A percentile compares a stretch with the other conserved stretches of the same genome.
These are phyloP conservation scores for Pichia manshurica DNA, from an alignment of 805 yeast species.

Conservation along the genomic window DNA sequence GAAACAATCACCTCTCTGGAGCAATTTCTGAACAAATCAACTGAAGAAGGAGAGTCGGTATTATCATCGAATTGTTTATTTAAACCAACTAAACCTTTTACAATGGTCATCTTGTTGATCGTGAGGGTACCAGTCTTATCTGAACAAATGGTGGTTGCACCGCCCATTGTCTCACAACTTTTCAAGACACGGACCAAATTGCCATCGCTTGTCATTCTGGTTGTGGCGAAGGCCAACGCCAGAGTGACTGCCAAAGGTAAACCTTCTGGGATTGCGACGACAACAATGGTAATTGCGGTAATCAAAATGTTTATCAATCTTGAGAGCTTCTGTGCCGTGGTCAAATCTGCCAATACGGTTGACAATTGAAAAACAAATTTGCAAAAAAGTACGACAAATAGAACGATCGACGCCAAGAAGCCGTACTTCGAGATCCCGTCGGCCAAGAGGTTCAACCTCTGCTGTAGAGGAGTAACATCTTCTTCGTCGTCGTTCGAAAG, in stretches of 20 bases:
- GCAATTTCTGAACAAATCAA: slow-evolving; percentile 2
- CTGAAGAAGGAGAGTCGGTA: neutral
- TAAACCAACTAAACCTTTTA: slow-evolving; percentile 63
- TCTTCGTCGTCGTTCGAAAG: slow-evolving; percentile 68
- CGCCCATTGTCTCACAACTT: slow-evolving; percentile 98
- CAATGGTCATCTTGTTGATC: slow-evolving; percentile 89
- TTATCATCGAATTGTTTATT: slow-evolving; percentile 47
- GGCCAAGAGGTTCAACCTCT: slow-evolving; percentile 72
- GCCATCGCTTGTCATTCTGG: slow-evolving; percentile 95
- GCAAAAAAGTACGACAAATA: slow-evolving; percentile 73
- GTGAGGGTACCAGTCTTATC: slow-evolving; percentile 98
- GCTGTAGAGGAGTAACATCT: slow-evolving; percentile 86
- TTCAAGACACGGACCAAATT: slow-evolving; percentile 89
- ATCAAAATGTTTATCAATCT: slow-evolving; percentile 79
- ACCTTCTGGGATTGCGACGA: slow-evolving; percentile 99
- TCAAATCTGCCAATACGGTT: slow-evolving; percentile 36
- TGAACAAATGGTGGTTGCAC: slow-evolving; percentile 94
- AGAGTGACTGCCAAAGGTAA: slow-evolving; percentile 95
- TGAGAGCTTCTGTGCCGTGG: slow-evolving; percentile 75
- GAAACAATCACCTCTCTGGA: slow-evolving; percentile 19
- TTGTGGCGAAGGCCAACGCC: slow-evolving; percentile 96
- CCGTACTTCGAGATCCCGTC: slow-evolving; percentile 96
- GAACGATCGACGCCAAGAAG: slow-evolving; percentile 71
- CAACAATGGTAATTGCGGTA: slow-evolving; percentile 86
- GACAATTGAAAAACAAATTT: slow-evolving; percentile 62